These are phyloP conservation scores for Monosporascus sp. DNA, from an alignment of 2,329 filamentous ascomycete species.

Conservation along the genomic window DNA sequence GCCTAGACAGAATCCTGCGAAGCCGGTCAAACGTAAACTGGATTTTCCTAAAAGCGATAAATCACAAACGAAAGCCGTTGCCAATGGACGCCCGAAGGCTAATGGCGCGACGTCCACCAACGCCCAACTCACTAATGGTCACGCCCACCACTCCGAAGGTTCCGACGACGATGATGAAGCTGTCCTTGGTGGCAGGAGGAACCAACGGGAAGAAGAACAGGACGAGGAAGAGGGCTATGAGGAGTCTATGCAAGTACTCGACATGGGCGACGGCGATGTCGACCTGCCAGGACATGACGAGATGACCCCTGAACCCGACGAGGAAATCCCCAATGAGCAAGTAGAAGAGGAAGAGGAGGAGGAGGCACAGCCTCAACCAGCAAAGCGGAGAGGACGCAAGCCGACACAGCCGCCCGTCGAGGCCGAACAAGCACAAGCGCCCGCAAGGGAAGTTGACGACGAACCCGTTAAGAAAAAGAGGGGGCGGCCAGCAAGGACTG, in stretches of 20 bases:
- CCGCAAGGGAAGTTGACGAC: slow-evolving; percentile 15
- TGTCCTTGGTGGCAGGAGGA: slow-evolving; percentile 18
- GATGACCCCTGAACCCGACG: slow-evolving; percentile 18
- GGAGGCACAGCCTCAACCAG: slow-evolving; percentile 16
- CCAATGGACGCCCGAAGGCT: slow-evolving; percentile 17
- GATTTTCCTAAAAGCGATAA: slow-evolving; percentile 38
- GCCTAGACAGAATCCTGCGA: slow-evolving; percentile 24
- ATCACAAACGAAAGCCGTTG: slow-evolving; percentile 7
- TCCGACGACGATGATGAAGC: slow-evolving; percentile 23
- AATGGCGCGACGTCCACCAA: slow-evolving; percentile 19
- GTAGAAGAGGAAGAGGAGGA: slow-evolving; percentile 11
- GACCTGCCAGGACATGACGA: slow-evolving; percentile 9
- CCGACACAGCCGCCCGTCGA: slow-evolving; percentile 16
- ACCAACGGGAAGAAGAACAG: slow-evolving; percentile 15
- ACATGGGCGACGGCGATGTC: slow-evolving; percentile 10
- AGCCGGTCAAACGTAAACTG: slow-evolving; percentile 47
- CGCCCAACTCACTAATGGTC: slow-evolving; percentile 14
- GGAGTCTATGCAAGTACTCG: slow-evolving; percentile 18
- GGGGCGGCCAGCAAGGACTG: slow-evolving; percentile 19
- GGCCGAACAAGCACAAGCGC: slow-evolving; percentile 2
- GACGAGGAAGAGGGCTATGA: slow-evolving; percentile 20
- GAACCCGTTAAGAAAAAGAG: slow-evolving; percentile 20
- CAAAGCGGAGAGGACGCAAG: slow-evolving; percentile 20
- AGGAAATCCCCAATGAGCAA: slow-evolving; percentile 12
- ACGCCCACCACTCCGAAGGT: slow-evolving; percentile 4